Percentiles rank a stretch among this genome's conserved stretches.
phyloP scores from a whole-genome alignment of 192 early-diverging fungal genomes.

The Coemansia guatemalensis region DNA sequence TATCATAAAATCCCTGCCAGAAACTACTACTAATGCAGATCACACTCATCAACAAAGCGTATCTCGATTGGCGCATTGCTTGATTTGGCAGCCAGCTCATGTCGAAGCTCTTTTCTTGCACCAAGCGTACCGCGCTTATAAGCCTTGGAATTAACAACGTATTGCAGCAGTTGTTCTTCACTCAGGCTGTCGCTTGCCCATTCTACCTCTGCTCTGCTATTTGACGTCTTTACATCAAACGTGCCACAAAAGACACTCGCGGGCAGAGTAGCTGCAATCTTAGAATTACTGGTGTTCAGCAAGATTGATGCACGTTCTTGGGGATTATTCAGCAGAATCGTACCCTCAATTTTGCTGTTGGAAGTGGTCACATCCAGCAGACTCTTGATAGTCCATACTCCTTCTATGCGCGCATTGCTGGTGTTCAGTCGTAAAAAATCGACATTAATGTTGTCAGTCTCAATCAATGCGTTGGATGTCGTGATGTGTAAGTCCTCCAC shows the following conservation, averaged over 20 bases:
- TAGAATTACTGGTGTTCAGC: slow-evolving; percentile 13
- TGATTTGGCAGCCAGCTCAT: slow-evolving; percentile 23
- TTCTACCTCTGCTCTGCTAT: slow-evolving; percentile 8
- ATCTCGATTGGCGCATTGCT: slow-evolving; percentile 24
- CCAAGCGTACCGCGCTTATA: slow-evolving; percentile 24
- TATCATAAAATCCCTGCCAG: neutral
- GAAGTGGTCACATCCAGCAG: slow-evolving; percentile 20
- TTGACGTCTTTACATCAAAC: slow-evolving; percentile 23
- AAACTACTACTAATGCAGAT: neutral
- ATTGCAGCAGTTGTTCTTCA: slow-evolving; percentile 5
- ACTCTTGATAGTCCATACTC: slow-evolving; percentile 18
- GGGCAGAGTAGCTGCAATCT: slow-evolving; percentile 16
- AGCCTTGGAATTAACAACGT: slow-evolving; percentile 15
- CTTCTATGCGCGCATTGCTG: slow-evolving; percentile 19
- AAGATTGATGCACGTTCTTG: slow-evolving; percentile 2
- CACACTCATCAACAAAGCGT: slow-evolving; percentile 4
- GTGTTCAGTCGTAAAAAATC: slow-evolving; percentile 15
- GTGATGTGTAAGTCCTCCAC: slow-evolving; percentile 9
- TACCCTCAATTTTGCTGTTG: slow-evolving; percentile 17
- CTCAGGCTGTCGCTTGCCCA: neutral
- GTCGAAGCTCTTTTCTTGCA: neutral
- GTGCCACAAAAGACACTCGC: slow-evolving; percentile 19
- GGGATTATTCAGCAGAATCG: slow-evolving; percentile 10
- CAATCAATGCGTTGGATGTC: slow-evolving; percentile 20
- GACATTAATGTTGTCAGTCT: neutral